Base-by-base conservation (phyloP, 306 rosid genomes). In the Medicago ruthenica region DNA sequence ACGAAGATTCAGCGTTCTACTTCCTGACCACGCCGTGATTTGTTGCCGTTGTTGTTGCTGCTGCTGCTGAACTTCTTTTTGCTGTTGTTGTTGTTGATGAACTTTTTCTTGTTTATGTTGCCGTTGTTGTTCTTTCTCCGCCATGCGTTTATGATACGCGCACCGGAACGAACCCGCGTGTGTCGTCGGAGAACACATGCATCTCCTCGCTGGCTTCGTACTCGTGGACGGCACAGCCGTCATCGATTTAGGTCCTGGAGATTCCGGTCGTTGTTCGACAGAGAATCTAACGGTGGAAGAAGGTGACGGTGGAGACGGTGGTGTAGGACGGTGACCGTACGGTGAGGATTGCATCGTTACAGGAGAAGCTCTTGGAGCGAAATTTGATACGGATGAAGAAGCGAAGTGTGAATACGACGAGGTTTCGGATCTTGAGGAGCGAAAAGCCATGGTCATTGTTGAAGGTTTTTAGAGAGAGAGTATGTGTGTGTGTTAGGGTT, bases 91-190 rank as follows among this genome's bases (percentile, higher is more conserved):
- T 18, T 11, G 69, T 41, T 64, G 59, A 12, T 42, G 39, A 8
- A 11, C 17, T 39, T 22, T 18, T 60, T 58, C 20, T 5, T 44
- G 55, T 60, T 58, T 61, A 53, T 72, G 76, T 9, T 50, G 65
- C 50, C 70, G 62, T 11, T 53, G 8, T 44, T 74, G 53, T 36
- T 69, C 83, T 48, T 55, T 69, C 20, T 78, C 76, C 58, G 75
- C 78, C 17, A 77, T 39, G 42, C 85, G 81, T 64, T 83, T 91
- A 67, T 91, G 97, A 51, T 83, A 84, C 24, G 89, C 77, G 76
- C 97, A 91, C 1, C 94, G 87, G 65, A 91, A 91, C 34, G 94
- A 89, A 0, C 97, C 94, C 3, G 94, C 88, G 66, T 91, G 97
- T 65, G 85, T 75, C 65, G 94, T 86, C 1, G 94, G 97, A 0